These are phyloP conservation scores for Camellia oleifera DNA, from an alignment of 179 eudicot species.

Conservation along the genomic window DNA sequence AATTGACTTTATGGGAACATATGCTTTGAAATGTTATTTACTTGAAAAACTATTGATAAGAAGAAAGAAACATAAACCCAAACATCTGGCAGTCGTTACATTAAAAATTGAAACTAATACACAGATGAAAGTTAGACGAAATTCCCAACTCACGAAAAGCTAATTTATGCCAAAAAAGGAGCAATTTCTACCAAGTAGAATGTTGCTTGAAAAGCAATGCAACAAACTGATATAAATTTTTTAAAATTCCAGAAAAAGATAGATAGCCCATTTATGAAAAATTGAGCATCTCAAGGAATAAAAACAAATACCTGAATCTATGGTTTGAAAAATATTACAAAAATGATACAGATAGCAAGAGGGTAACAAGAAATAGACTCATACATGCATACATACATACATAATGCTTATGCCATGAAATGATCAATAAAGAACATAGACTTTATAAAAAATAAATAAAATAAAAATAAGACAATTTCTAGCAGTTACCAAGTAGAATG, in stretches of 20 bases:
- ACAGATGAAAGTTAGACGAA: background rate
- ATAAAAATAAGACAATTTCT: too few species aligned
- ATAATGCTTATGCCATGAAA: too few species aligned
- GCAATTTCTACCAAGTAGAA: background rate
- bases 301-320: background rate
- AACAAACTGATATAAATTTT: background rate
- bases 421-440: background rate
- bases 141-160: background rate
- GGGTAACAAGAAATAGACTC: background rate
- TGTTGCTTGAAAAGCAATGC: background rate
- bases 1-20: too few species aligned
- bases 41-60: too few species aligned
- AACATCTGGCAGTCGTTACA: background rate
- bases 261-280: background rate
- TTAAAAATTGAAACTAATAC: background rate
- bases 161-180: background rate
- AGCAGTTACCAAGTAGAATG: too few species aligned
- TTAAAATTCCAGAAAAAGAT: background rate
- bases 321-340: background rate
- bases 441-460: background rate
- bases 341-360: background rate
- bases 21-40: background rate
- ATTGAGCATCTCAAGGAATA: background rate
- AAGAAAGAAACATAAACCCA: background rate
- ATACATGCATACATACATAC: too few species aligned